These are phyloP conservation scores for Podaxis mareebaensis DNA, from an alignment of 768 basidiomycete species.

Conservation along the genomic window DNA sequence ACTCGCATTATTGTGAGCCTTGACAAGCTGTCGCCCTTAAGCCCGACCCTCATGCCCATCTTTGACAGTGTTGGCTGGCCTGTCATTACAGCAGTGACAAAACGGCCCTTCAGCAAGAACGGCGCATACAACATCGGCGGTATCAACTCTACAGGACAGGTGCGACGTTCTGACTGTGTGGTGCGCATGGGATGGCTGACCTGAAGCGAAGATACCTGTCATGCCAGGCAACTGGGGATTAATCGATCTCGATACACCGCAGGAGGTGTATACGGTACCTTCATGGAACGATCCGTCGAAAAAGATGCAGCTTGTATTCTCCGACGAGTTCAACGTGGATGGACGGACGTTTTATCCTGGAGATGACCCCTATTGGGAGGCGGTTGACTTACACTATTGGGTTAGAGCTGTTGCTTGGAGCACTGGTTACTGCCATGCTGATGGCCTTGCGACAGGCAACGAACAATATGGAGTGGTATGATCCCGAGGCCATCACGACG, in stretches of 20 bases:
- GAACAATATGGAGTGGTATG: conserved; percentile 84
- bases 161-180: conserved; percentile 21
- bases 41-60: background rate
- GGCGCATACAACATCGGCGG: conserved; percentile 47
- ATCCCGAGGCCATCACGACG: conserved; percentile 79
- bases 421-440: background rate
- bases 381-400: conserved; percentile 81
- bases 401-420: conserved; percentile 27
- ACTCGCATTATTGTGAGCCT: conserved; percentile 64
- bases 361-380: conserved; percentile 86
- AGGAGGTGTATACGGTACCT: conserved; percentile 49
- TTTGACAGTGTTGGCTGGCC: conserved; percentile 38
- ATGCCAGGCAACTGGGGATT: conserved; percentile 55
- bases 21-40: background rate
- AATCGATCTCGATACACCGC: conserved; percentile 59
- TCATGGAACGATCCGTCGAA: conserved; percentile 58
- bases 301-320: conserved; percentile 61
- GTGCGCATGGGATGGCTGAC: conserved; percentile 7
- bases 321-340: conserved; percentile 76
- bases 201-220: conserved; percentile 52
- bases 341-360: conserved; percentile 78
- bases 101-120: conserved; percentile 21
- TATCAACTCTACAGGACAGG: conserved; percentile 66
- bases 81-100: conserved; percentile 31
- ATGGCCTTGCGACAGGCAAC: conserved; percentile 38